These are phyloP conservation scores for Malassezia slooffiae DNA, from an alignment of 1,284 basidiomycete genomes.

Conservation along the genomic window DNA sequence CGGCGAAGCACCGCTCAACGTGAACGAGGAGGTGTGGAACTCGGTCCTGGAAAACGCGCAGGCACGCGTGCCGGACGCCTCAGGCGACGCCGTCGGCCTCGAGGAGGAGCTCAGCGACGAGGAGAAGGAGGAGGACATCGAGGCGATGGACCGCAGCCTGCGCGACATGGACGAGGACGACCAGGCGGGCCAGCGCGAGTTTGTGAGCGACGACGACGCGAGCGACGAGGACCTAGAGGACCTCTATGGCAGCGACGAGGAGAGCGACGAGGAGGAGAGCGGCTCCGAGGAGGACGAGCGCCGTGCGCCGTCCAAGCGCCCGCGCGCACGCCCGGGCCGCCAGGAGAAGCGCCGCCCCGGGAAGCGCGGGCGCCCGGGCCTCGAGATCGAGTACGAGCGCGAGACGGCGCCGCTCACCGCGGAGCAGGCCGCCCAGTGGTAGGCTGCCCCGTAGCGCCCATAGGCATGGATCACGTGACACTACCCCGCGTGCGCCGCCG, in stretches of 20 bases:
- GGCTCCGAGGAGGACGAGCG: constrained; percentile 2
- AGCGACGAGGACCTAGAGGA: constrained; percentile 11
- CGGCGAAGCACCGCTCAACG: constrained; percentile 91
- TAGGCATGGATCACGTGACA: no score
- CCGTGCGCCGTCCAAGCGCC: background rate
- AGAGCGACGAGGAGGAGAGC: background rate
- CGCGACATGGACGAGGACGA: constrained; percentile 31
- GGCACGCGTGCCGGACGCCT: constrained; percentile 14
- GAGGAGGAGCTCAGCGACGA: constrained; percentile 42
- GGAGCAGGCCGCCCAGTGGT: constrained; percentile 42
- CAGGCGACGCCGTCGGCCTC: constrained; percentile 21
- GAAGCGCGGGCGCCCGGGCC: constrained; percentile 54
- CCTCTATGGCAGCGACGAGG: background rate
- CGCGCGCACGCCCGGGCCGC: background rate
- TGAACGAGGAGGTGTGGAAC: constrained; percentile 94
- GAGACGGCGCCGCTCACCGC: constrained; percentile 62
- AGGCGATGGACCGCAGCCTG: constrained; percentile 33
- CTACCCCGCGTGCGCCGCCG: no score
- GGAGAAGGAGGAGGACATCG: constrained; percentile 36
- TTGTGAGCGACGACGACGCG: constrained; percentile 37
- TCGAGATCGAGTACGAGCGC: constrained; percentile 81
- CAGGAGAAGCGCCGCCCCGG: constrained; percentile 8
- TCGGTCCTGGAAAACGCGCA: constrained; percentile 45
- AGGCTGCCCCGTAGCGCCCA: background rate
- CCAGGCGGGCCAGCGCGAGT: constrained; percentile 38